phyloP scores from a whole-genome alignment of 306 rosid species.

The Lathyrus oleraceus region DNA sequence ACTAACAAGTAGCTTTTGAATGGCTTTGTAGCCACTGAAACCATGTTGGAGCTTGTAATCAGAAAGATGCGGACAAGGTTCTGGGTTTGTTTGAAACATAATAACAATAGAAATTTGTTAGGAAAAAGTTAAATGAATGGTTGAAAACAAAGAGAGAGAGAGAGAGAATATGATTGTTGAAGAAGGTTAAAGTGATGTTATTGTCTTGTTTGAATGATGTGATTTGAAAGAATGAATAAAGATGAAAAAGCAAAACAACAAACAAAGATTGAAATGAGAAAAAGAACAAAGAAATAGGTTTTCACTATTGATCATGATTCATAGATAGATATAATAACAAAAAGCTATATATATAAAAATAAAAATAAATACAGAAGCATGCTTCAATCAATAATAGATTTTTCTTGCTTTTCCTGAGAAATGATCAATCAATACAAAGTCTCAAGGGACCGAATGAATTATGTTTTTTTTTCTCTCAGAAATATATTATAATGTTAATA shows the following conservation, averaged over 20 bases:
- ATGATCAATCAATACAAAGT: constrained; percentile 27
- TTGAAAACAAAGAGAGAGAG: constrained; percentile 10
- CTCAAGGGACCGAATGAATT: not conserved
- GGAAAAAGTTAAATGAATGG: constrained; percentile 33
- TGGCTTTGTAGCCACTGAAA: constrained; percentile 63
- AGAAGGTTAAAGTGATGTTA: constrained; percentile 28
- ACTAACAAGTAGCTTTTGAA: constrained; percentile 60
- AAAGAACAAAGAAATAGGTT: not conserved
- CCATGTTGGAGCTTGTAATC: constrained; percentile 83
- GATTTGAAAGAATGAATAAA: constrained; percentile 30
- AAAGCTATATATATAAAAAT: not conserved
- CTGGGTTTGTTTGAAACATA: constrained; percentile 68
- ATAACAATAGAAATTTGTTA: constrained; percentile 6
- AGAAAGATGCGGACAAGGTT: constrained; percentile 73
- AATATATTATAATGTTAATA: too few species aligned
- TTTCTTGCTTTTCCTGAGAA: constrained; percentile 17
- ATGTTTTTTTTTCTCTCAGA: too few species aligned
- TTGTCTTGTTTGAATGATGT: constrained; percentile 25
- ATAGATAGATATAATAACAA: not conserved
- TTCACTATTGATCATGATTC: constrained; percentile 27
- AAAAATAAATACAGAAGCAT: not conserved
- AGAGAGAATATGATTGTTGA: constrained; percentile 20
- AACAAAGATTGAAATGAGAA: not conserved
- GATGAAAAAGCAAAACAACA: constrained; percentile 6
- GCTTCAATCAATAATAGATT: constrained; percentile 28